Evolutionary conservation across 1,139 yeast species (phyloP), one percentile per base, ranked within the genome.

Genomic region (Kurtzmaniella quercitrusa): DNA sequence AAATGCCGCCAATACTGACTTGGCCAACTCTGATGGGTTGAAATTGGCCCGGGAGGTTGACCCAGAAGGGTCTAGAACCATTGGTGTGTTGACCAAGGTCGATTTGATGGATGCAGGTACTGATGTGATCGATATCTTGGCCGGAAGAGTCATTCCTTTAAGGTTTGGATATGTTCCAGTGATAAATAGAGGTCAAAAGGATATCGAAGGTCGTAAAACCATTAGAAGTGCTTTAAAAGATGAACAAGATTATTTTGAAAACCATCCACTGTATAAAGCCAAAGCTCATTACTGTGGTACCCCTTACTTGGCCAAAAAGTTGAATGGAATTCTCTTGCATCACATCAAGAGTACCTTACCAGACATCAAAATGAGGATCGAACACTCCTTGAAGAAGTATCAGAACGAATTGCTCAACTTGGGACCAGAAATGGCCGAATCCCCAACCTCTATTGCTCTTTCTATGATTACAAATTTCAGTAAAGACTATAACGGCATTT

Each of bases 31-130:
- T 38, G 98, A 93, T 66, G 98, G 98, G 44, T 79, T 93, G 59
- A 91, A 93, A 64, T 75, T 93, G 53, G 98, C 98, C 1, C 80
- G 98, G 58, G 98, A 93, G 65, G 98, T 93, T 41, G 98, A 93
- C 59, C 98, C 98, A 8, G 98, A 93, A 66, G 98, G 98, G 43
- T 67, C 86, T 16, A 80, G 98, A 69, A 93, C 98, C 31, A 89
- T 93, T 56, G 98, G 98, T 69, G 98, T 93, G 43, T 77, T 93
- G 58, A 93, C 98, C 33, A 93, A 93, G 66, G 96, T 93, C 42
- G 98, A 93, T 65, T 77, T 93, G 58, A 93, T 93, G 98, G 98
- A 93, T 62, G 84, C 89, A 62, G 98, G 98, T 51, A 93, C 98
- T n/a, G 98, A 93, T 67, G 98, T 93, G 39, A 85, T 90, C 61